These are phyloP conservation scores for Peronospora belbahrii DNA, from an alignment of 352 stramenopile species.

Conservation along the genomic window DNA sequence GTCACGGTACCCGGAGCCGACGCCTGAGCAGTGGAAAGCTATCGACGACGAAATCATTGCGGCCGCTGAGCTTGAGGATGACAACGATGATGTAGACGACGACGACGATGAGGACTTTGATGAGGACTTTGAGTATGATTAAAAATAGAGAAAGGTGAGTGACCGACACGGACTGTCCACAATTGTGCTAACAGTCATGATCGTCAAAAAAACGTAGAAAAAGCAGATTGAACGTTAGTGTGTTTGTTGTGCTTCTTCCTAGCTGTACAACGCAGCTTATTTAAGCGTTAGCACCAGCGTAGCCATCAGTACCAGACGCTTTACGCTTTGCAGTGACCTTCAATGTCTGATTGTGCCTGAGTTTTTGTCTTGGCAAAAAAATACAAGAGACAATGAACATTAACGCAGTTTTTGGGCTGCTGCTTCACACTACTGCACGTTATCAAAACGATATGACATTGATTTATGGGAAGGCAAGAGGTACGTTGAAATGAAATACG, in stretches of 20 bases:
- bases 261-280: too few relatives aligned
- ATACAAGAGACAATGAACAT: too few relatives aligned
- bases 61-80: constrained; percentile 44
- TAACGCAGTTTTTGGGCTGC: too few relatives aligned
- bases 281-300: too few relatives aligned
- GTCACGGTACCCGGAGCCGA: constrained; percentile 73
- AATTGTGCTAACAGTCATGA: constrained; percentile 8
- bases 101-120: constrained; percentile 57
- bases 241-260: not conserved
- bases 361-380: too few relatives aligned
- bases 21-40: constrained; percentile 69
- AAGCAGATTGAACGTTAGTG: constrained; percentile 10
- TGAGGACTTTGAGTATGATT: constrained; percentile 58
- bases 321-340: not conserved
- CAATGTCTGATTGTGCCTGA: not conserved
- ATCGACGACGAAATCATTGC: constrained; percentile 78
- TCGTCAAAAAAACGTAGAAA: constrained; percentile 13
- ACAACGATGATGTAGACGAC: constrained; percentile 46
- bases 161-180: constrained; percentile 3
- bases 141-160: constrained; percentile 42
- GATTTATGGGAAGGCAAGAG: constrained; percentile 13
- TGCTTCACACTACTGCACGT: not conserved
- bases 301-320: not conserved
- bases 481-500: constrained; percentile 15
- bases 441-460: constrained; percentile 5